These are phyloP conservation scores for Alternaria brassicicola DNA, from an alignment of 2,329 filamentous ascomycete genomes.

Conservation along the genomic window DNA sequence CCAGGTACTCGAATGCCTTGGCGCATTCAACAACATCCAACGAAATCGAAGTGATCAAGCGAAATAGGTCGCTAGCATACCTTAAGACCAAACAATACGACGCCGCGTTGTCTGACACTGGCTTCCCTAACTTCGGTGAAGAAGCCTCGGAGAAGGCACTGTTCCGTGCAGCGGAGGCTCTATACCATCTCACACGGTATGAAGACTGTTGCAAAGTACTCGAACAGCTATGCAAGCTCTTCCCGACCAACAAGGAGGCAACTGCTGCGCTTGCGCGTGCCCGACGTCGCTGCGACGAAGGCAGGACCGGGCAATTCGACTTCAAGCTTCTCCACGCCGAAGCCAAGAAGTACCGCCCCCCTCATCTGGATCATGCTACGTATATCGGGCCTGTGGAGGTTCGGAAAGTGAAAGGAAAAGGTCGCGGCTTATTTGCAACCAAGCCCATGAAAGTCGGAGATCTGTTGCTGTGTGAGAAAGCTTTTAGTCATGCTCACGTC, in stretches of 20 bases:
- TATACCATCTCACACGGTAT: conserved; percentile 52
- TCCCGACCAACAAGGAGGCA: conserved; percentile 43
- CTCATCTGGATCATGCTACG: conserved; percentile 56
- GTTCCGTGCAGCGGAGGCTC: conserved; percentile 53
- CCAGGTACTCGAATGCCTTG: conserved; percentile 42
- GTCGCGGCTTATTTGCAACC: conserved; percentile 59
- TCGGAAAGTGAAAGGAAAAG: conserved; percentile 47
- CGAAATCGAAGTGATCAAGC: conserved; percentile 38
- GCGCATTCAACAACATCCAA: conserved; percentile 27
- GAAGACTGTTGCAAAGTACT: conserved; percentile 45
- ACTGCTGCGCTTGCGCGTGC: conserved; percentile 20
- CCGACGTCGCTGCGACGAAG: conserved; percentile 40
- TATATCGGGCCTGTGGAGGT: conserved; percentile 54
- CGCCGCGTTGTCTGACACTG: conserved; percentile 43
- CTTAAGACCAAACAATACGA: conserved; percentile 46
- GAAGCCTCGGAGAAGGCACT: conserved; percentile 49
- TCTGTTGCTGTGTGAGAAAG: conserved; percentile 58
- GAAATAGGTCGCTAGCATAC: conserved; percentile 48
- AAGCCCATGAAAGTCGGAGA: conserved; percentile 46
- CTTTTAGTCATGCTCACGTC: conserved; percentile 53
- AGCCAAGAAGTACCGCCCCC: conserved; percentile 49
- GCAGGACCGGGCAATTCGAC: conserved; percentile 48
- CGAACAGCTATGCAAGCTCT: conserved; percentile 27
- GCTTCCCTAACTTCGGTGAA: conserved; percentile 16
- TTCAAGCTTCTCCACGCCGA: conserved; percentile 41